A percentile compares a stretch with the other conserved stretches of the same genome.
These are phyloP conservation scores for Haplosporangium sp. DNA, from an alignment of 371 early-diverging fungal genomes.

Conservation along the genomic window DNA sequence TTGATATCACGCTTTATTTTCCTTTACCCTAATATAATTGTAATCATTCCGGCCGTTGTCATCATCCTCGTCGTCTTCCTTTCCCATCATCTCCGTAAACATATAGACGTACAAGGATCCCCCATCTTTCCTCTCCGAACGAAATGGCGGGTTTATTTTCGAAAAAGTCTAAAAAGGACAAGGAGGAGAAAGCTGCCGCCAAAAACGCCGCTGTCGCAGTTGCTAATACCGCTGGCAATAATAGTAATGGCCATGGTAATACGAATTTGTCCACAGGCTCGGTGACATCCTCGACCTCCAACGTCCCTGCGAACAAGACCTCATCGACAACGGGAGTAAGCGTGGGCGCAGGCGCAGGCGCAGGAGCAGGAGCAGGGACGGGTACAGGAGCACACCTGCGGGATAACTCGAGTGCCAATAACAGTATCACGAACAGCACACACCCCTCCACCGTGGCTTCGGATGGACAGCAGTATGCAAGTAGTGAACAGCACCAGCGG, in stretches of 20 bases:
- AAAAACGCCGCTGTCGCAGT: constrained; percentile 23
- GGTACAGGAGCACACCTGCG: constrained; percentile 10
- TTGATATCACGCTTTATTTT: neutral
- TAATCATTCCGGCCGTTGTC: too few species aligned
- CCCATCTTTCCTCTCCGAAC: neutral
- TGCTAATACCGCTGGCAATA: constrained; percentile 3
- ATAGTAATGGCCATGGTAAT: neutral
- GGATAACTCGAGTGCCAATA: constrained; percentile 32
- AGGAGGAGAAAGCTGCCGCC: constrained; percentile 48
- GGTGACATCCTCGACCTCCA: constrained; percentile 28
- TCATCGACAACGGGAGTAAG: constrained; percentile 4
- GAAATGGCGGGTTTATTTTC: constrained; percentile 52
- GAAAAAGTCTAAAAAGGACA: constrained; percentile 50
- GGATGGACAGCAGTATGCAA: constrained; percentile 12
- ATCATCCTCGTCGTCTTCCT: constrained; percentile 2
- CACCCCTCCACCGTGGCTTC: constrained; percentile 1
- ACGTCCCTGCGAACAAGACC: constrained; percentile 7
- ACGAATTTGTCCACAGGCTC: constrained; percentile 15
- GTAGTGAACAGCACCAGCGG: neutral
- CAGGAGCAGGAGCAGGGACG: constrained; percentile 1
- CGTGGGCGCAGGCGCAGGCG: neutral
- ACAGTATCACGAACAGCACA: constrained; percentile 16
- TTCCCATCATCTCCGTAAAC: neutral
- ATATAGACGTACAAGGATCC: too few species aligned
- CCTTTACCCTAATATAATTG: neutral